phyloP scores from a whole-genome alignment of 306 rosid genomes.

The Dicorynia guianensis region DNA sequence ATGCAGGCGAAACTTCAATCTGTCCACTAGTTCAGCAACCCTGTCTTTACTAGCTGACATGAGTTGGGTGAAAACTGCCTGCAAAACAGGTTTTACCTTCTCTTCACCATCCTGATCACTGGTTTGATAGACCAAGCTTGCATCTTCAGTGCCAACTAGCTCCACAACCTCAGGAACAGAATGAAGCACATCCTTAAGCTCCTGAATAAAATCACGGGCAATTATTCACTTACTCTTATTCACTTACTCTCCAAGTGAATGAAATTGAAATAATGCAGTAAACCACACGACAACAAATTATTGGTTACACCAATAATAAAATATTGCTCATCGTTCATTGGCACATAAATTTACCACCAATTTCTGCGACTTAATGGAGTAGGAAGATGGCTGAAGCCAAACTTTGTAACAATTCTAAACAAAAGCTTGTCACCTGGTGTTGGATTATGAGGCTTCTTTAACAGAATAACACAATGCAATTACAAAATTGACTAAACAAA shows the following conservation, averaged over 20 bases:
- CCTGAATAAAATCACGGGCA: conserved; percentile 58
- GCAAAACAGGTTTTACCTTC: conserved; percentile 63
- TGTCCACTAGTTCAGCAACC: conserved; percentile 58
- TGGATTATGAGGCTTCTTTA: too few species aligned
- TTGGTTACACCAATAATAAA: neutral
- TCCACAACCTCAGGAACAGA: conserved; percentile 78
- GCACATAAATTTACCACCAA: neutral
- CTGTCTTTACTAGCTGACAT: conserved; percentile 76
- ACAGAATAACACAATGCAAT: too few species aligned
- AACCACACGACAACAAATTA: neutral
- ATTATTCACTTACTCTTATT: conserved; percentile 27
- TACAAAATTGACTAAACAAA: too few species aligned
- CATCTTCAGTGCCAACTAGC: conserved; percentile 68
- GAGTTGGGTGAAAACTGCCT: conserved; percentile 69
- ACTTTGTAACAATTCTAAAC: too few species aligned
- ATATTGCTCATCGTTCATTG: neutral
- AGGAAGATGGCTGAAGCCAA: too few species aligned
- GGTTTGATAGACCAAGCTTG: conserved; percentile 54
- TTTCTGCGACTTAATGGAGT: neutral
- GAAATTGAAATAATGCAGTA: neutral
- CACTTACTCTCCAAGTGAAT: conserved; percentile 34
- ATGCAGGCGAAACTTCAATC: conserved; percentile 68
- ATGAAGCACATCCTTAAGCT: conserved; percentile 76
- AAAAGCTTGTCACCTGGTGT: too few species aligned
- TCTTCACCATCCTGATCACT: conserved; percentile 62